These are phyloP conservation scores for Lipomyces orientalis DNA, from an alignment of 805 yeast species.

Conservation along the genomic window DNA sequence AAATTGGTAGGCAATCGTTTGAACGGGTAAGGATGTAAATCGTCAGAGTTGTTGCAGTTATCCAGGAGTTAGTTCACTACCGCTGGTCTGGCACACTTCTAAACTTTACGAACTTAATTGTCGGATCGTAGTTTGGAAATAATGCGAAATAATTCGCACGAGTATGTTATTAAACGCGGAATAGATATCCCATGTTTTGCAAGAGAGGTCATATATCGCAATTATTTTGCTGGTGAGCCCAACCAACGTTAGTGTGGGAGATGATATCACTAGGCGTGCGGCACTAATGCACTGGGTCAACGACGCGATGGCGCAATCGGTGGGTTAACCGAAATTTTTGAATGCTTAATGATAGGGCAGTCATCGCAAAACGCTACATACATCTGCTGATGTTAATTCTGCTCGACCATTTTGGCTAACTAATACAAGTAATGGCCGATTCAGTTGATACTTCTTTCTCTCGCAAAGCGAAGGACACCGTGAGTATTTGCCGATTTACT, in stretches of 20 bases:
- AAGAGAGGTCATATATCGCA: not conserved
- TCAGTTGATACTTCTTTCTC: constrained; percentile 47
- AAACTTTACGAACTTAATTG: no score
- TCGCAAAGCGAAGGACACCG: constrained; percentile 59
- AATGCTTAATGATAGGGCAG: not conserved
- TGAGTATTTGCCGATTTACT: constrained; percentile 23
- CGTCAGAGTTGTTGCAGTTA: no score
- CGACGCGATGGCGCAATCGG: constrained; percentile 8
- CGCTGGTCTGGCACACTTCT: no score
- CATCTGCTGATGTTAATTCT: not conserved
- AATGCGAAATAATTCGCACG: no score
- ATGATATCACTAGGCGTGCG: not conserved
- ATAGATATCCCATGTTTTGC: no score
- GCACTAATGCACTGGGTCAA: not conserved
- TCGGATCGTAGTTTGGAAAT: no score
- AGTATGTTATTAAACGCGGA: no score
- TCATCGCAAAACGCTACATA: not conserved
- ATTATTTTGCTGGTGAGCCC: not conserved
- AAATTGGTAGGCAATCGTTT: no score
- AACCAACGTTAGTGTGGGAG: not conserved
- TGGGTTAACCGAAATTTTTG: not conserved
- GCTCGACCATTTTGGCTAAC: not conserved
- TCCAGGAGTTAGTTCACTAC: no score
- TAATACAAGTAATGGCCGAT: constrained; percentile 23
- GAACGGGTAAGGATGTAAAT: no score